Evolutionary conservation across 495 filamentous ascomycete genomes (phyloP).

Genomic region (Lepidopterella palustris): DNA sequence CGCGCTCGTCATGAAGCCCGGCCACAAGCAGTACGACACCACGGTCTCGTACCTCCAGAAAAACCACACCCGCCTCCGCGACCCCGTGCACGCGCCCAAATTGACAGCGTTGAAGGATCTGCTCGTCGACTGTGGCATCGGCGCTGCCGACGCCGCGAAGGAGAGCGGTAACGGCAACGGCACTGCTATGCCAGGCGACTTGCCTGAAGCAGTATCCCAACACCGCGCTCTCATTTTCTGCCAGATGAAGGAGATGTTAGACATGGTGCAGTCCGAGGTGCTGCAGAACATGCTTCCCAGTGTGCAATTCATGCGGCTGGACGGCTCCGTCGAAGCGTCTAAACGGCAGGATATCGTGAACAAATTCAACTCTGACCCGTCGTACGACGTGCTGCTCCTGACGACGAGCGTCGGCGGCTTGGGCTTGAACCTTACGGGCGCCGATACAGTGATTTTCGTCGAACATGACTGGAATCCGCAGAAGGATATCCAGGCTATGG

Average conservation of each 20-base stretch:
- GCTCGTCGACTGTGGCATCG: constrained; percentile 92
- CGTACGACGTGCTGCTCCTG: constrained; percentile 84
- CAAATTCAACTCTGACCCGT: constrained; percentile 94
- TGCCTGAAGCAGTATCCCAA: constrained; percentile 77
- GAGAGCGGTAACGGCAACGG: constrained; percentile 36
- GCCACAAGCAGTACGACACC: constrained; percentile 82
- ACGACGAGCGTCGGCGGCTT: constrained; percentile 94
- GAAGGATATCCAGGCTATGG: constrained; percentile 98
- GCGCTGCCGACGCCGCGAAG: constrained; percentile 55
- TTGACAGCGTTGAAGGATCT: constrained; percentile 82
- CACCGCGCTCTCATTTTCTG: constrained; percentile 96
- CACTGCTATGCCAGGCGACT: constrained; percentile 35
- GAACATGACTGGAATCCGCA: constrained; percentile 99
- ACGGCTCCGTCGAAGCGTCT: constrained; percentile 83
- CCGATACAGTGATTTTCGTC: constrained; percentile 98
- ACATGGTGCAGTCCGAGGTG: constrained; percentile 93
- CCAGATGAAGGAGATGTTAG: constrained; percentile 99
- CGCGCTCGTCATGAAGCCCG: constrained; percentile 87
- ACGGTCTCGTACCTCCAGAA: constrained; percentile 65
- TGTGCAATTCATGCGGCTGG: constrained; percentile 82
- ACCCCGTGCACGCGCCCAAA: constrained; percentile 86
- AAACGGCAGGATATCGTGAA: constrained; percentile 95
- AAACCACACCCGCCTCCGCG: constrained; percentile 67
- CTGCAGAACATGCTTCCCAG: constrained; percentile 77
- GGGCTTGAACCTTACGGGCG: constrained; percentile 91